Evolutionary conservation across 345 rosid genomes (phyloP).

Genomic region (Isatis tinctoria): DNA sequence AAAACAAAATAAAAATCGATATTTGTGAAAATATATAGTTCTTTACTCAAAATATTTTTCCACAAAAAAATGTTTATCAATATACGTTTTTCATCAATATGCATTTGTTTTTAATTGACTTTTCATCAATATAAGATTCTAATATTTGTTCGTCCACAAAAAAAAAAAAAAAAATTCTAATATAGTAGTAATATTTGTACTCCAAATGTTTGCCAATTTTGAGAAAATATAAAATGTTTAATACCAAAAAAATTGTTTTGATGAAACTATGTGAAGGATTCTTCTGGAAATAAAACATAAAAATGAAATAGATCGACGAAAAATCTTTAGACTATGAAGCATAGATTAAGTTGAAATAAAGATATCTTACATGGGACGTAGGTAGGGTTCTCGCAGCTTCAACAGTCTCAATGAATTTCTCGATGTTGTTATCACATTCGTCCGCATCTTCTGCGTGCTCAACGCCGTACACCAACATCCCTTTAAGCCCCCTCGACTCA

Average conservation of each 20-base stretch:
- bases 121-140: not conserved
- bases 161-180: no score
- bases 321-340: not conserved
- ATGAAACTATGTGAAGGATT: not conserved
- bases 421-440: constrained; percentile 59
- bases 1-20: not conserved
- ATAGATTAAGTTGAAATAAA: not conserved
- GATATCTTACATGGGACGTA: constrained; percentile 53
- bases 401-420: constrained; percentile 51
- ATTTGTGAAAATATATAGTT: not conserved
- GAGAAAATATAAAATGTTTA: not conserved
- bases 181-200: not conserved
- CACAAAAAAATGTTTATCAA: not conserved
- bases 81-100: not conserved
- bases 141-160: no score
- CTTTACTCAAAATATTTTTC: not conserved
- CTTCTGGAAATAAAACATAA: not conserved
- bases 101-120: not conserved
- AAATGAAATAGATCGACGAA: not conserved
- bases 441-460: constrained; percentile 53
- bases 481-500: constrained; percentile 56
- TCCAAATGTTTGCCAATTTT: not conserved
- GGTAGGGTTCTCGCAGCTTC: constrained; percentile 56
- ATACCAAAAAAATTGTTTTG: not conserved
- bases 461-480: constrained; percentile 69